Conservation (phyloP, 768 basidiomycete species). For the Neoboletus brunneissimus region DNA sequence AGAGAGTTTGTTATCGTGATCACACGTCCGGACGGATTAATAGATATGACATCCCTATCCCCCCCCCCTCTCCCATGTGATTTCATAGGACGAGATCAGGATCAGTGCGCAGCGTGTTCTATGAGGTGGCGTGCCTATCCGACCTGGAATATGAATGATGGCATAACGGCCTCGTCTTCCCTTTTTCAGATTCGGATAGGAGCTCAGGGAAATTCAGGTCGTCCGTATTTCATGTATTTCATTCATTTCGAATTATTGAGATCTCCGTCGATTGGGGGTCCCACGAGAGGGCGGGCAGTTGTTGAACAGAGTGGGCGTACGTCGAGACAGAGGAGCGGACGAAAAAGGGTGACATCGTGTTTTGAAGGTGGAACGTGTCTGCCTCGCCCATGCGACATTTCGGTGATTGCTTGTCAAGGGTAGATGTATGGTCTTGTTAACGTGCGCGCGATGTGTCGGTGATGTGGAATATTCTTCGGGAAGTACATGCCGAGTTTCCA, state of each 20-base stretch:
- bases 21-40: neutral
- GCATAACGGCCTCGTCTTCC: neutral
- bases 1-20: neutral
- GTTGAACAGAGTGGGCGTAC: neutral
- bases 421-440: neutral
- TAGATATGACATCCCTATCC: neutral
- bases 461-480: neutral
- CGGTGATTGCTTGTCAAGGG: neutral
- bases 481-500: neutral
- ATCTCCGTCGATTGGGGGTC: neutral
- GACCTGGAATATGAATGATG: neutral
- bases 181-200: neutral
- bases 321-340: neutral
- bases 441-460: neutral
- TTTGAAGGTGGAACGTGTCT: neutral
- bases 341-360: neutral
- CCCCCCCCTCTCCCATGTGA: neutral
- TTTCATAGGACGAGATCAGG: neutral
- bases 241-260: neutral
- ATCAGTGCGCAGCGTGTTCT: neutral
- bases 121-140: neutral
- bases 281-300: neutral
- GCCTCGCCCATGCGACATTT: neutral
- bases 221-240: neutral
- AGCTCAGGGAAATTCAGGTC: too few relatives aligned